Base-by-base conservation (phyloP, 768 basidiomycete species). In the Phaffia tasmanica region DNA sequence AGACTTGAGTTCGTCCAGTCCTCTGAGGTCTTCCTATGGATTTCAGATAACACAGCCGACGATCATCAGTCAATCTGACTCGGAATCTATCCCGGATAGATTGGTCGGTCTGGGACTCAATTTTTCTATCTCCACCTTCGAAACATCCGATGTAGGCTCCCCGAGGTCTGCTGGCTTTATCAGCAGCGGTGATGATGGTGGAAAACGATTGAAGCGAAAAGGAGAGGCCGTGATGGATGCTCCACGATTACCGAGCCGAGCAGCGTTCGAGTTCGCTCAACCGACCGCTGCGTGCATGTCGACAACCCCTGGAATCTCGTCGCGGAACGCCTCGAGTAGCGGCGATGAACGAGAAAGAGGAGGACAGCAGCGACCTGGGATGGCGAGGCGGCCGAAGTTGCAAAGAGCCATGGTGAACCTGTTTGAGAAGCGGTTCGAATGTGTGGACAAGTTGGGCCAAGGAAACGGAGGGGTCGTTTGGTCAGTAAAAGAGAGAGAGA, bases 391-490 rank as follows among this genome's bases (percentile, higher is more conserved):
- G 23, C 30, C 63, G 21, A 42, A 53, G 23, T 42, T 64, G 23
- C 29, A 64, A 53, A 29, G 53, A 48, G 42, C 63, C 32, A 58
- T 35, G 29, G 57, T 42, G 23, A 58, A 65, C 50, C 57, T 60
- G 27, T 60, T 65, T 27, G 47, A 47, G 47, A 58, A 57, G 23
- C 23, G 49, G 23, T 65, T 65, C 21, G 49, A 60, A n/a, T 8
- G 25, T 5, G 23, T 60, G 15, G 64, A 49, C 49, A 50, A 59
- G 29, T 16, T 65, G 48, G 64, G 64, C 25, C 57, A 59, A 14
- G 64, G 64, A 27, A 57, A 48, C 29, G 64, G 64, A 1, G 64
- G 64, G 1, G 50, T 65, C 18, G 64, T 65, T 23, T 65, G 57
- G 47, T 53, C 42, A 46, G 64, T 57, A 1, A 16, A n/a, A 35